A percentile compares a stretch with the other conserved stretches of the same genome.
These are phyloP conservation scores for Macadamia integrifolia DNA, from an alignment of 164 flowering plant genomes.

Conservation along the genomic window DNA sequence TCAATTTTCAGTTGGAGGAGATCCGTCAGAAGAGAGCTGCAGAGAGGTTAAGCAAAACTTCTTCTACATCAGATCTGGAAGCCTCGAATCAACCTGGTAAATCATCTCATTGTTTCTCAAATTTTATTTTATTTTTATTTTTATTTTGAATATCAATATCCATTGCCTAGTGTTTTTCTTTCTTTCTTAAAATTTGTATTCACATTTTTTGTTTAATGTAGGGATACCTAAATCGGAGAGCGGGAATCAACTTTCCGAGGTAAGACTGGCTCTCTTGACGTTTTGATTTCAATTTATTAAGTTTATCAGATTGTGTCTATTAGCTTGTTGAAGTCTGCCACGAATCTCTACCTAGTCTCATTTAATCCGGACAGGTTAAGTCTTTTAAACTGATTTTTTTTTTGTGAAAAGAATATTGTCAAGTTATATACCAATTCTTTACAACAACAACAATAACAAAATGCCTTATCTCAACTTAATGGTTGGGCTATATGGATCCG, in stretches of 20 bases:
- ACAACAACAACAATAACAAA: too few relatives aligned
- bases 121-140: neutral
- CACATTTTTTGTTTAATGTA: neutral
- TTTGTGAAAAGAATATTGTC: neutral
- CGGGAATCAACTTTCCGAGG: constrained; percentile 60
- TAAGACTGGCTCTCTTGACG: constrained; percentile 13
- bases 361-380: too few relatives aligned
- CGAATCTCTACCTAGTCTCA: too few relatives aligned
- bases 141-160: neutral
- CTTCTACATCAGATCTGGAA: constrained; percentile 70
- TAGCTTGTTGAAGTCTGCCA: too few relatives aligned
- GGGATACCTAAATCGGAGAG: constrained; percentile 64
- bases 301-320: too few relatives aligned
- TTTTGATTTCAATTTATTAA: too few relatives aligned
- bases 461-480: too few relatives aligned
- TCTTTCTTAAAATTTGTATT: neutral
- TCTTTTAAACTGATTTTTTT: neutral
- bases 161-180: neutral
- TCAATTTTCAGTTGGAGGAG: constrained; percentile 63
- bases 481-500: too few relatives aligned
- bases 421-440: too few relatives aligned
- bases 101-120: neutral
- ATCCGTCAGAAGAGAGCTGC: constrained; percentile 91
- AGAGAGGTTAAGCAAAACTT: constrained; percentile 55
- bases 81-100: constrained; percentile 37